Evolutionary conservation across 805 yeast genomes (phyloP).

Genomic region (Sungouiozyma ichnusensis): DNA sequence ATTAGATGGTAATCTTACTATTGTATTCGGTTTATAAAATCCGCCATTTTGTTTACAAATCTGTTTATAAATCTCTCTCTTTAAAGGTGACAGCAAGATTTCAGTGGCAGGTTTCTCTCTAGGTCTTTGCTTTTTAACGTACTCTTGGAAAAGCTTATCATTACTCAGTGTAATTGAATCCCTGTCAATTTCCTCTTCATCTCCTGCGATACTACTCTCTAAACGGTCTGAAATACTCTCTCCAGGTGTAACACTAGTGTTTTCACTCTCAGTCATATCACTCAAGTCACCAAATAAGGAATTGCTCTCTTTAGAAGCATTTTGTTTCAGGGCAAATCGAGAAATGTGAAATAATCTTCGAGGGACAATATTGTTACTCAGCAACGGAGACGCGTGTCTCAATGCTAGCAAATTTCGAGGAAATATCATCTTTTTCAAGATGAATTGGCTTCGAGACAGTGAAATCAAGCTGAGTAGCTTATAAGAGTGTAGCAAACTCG

Average conservation of each 20-base stretch:
- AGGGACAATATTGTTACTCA: neutral
- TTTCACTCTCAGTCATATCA: neutral
- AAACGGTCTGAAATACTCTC: slow-evolving; percentile 2
- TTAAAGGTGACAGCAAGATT: slow-evolving; percentile 55
- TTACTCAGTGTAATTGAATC: slow-evolving; percentile 26
- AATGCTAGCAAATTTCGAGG: neutral
- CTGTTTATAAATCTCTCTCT: slow-evolving; percentile 48
- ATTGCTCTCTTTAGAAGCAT: neutral
- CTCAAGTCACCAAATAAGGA: slow-evolving; percentile 4
- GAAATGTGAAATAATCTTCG: neutral
- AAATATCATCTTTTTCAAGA: neutral
- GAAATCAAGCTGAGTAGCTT: neutral
- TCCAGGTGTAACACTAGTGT: neutral
- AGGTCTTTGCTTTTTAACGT: slow-evolving; percentile 34
- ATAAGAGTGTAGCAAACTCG: neutral
- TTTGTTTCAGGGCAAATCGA: neutral
- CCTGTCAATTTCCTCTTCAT: slow-evolving; percentile 13
- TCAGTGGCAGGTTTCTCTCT: slow-evolving; percentile 44
- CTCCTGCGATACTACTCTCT: slow-evolving; percentile 9
- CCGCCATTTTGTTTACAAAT: slow-evolving; percentile 55
- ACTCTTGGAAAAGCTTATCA: slow-evolving; percentile 37
- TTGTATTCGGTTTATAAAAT: slow-evolving; percentile 55
- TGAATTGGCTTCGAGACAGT: neutral
- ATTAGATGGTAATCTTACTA: slow-evolving; percentile 31
- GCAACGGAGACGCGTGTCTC: neutral